Conservation (phyloP, 2,329 filamentous ascomycete genomes). For the Ophiosphaerella herpotricha region DNA sequence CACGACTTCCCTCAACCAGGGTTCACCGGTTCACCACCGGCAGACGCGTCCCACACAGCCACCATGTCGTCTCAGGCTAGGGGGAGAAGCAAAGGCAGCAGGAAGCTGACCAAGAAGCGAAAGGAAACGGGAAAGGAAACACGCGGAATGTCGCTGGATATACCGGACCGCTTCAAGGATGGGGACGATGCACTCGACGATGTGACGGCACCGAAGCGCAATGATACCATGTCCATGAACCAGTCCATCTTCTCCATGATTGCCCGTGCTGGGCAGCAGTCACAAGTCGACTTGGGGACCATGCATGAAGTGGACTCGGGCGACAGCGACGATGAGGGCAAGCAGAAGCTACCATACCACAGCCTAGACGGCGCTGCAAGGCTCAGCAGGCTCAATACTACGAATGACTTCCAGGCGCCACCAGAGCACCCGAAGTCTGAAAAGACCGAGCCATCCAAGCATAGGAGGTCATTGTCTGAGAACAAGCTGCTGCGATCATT, state of each 20-base stretch:
- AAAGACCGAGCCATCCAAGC: conserved; percentile 42
- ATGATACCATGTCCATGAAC: conserved; percentile 72
- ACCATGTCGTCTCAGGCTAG: conserved; percentile 44
- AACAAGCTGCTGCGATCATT: conserved; percentile 69
- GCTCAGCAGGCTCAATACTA: conserved; percentile 42
- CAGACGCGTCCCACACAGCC: conserved; percentile 1
- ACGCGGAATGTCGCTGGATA: conserved; percentile 51
- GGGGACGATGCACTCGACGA: conserved; percentile 65
- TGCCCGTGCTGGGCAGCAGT: conserved; percentile 81
- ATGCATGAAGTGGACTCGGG: conserved; percentile 76
- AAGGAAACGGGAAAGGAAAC: conserved; percentile 34
- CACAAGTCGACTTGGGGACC: conserved; percentile 78
- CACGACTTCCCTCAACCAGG: background rate
- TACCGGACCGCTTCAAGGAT: conserved; percentile 63
- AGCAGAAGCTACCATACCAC: conserved; percentile 27
- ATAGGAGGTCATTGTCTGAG: conserved; percentile 66
- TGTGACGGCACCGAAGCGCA: conserved; percentile 59
- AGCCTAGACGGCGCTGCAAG: conserved; percentile 42
- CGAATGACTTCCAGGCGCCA: conserved; percentile 33
- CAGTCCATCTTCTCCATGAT: conserved; percentile 95
- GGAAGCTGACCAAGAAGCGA: conserved; percentile 42
- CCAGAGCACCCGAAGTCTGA: conserved; percentile 18
- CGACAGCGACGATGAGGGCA: conserved; percentile 67
- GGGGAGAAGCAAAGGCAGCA: conserved; percentile 28
- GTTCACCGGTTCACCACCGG: background rate